Evolutionary conservation across 495 filamentous ascomycete species (phyloP), one percentile per base, ranked within the genome.

Genomic region (Filosporella fistucella): DNA sequence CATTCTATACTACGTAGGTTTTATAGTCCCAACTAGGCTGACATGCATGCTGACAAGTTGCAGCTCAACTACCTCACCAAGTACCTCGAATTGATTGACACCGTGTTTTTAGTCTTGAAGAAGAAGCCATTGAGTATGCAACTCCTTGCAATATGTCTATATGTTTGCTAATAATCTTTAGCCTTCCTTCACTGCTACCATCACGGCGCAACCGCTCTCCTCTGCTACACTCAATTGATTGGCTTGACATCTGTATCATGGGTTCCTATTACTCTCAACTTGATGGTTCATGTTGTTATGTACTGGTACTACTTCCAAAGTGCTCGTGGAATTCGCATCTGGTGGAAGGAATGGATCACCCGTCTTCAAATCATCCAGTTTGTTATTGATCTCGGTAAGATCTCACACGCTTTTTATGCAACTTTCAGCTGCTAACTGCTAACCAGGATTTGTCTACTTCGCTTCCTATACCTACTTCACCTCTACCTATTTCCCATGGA

Each of bases 391-490:
- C 76, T 89, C 44, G 84, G 82, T 86, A 79, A 54, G 80, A 57
- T 36, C 42, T 23, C 29, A 14, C n/a, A 37, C 18, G 22, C 23
- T 13, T 21, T n/a, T 16, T 17, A 22, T 20, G 0, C 39, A 12
- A 26, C 17, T 47, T 41, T 32, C 32, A 26, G 18, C 29, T 36
- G 17, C 51, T 65, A 45, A 57, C 33, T 50, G 89, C 11, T 37
- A 23, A 22, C 1, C 28, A 57, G 54, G 54, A 9, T 95, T 94
- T 68, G 86, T 95, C 65, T 96, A 95, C 75, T 95, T 88, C 54
- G 93, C 93, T 45, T 93, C 91, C 25, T 96, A 88, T 70, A 95
- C 86, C 47, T 95, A 95, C 74, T 93, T 94, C 80, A 82, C 87
- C 59, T 88, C 82, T 45, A 86, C 85, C 60, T 97, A 98, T 82